phyloP scores from a whole-genome alignment of 148 eudicot genomes.

The Silene latifolia region DNA sequence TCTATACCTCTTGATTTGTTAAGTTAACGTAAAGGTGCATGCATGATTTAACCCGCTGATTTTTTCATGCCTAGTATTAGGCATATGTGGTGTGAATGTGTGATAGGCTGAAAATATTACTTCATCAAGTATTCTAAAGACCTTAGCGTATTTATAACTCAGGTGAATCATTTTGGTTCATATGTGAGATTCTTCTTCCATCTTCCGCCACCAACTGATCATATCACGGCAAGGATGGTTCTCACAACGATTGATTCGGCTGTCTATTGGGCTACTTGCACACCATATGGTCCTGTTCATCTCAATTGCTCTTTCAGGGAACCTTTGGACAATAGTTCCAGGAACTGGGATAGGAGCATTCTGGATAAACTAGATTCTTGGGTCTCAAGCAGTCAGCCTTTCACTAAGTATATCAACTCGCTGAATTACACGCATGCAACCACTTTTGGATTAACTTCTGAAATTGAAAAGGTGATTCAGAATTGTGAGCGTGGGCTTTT shows the following conservation, averaged over 20 bases:
- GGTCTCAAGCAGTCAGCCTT: constrained; percentile 65
- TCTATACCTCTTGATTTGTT: neutral
- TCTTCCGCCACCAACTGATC: constrained; percentile 81
- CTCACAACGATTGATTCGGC: constrained; percentile 92
- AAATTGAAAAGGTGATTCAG: constrained; percentile 51
- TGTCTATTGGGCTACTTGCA: constrained; percentile 60
- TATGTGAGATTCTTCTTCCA: constrained; percentile 79
- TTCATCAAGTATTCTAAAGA: neutral
- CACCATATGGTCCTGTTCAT: constrained; percentile 90
- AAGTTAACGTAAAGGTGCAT: constrained; percentile 8
- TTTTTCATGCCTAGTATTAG: neutral
- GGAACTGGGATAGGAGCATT: constrained; percentile 53
- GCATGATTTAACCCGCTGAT: neutral
- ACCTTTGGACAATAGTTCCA: constrained; percentile 63
- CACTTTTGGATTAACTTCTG: constrained; percentile 34
- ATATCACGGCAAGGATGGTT: constrained; percentile 73
- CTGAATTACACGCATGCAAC: constrained; percentile 35
- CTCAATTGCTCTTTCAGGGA: constrained; percentile 90
- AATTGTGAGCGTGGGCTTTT: constrained; percentile 59
- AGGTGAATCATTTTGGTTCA: constrained; percentile 90
- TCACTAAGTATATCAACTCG: constrained; percentile 52
- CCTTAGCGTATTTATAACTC: neutral
- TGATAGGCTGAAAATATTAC: neutral
- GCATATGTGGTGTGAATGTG: too few species aligned
- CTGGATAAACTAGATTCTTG: constrained; percentile 69